A percentile compares a stretch with the other conserved stretches of the same genome.
These are phyloP conservation scores for Populus nigra DNA, from an alignment of 345 rosid species.

Conservation along the genomic window DNA sequence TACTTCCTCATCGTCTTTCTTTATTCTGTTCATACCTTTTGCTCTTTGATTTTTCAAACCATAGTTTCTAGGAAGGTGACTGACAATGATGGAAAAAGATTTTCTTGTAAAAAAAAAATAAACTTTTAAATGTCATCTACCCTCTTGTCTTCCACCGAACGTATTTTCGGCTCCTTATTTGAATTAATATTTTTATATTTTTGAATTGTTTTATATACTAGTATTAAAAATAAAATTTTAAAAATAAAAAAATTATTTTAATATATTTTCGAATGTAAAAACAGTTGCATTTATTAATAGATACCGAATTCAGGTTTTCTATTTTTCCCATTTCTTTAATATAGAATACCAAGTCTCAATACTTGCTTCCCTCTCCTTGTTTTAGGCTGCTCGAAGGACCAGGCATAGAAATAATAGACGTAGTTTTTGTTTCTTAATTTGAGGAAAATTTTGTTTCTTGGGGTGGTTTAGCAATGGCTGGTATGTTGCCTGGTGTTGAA, in stretches of 20 bases:
- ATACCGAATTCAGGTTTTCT: background rate
- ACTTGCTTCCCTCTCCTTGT: background rate
- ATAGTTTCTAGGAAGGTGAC: too few relatives aligned
- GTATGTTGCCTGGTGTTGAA: slow-evolving; percentile 87
- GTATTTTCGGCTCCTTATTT: background rate
- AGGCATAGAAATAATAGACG: background rate
- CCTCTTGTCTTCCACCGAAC: slow-evolving; percentile 14
- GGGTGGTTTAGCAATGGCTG: slow-evolving; percentile 48
- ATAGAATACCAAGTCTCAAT: background rate
- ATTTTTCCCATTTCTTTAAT: background rate
- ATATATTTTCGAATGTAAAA: too few relatives aligned
- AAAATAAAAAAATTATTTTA: too few relatives aligned
- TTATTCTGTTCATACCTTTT: background rate
- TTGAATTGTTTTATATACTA: too few relatives aligned
- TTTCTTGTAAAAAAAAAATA: background rate
- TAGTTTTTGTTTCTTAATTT: background rate
- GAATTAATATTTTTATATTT: too few relatives aligned
- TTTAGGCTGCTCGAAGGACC: background rate
- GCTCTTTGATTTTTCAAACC: too few relatives aligned
- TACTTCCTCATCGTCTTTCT: background rate
- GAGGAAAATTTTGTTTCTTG: background rate
- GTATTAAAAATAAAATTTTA: too few relatives aligned
- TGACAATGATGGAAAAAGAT: too few relatives aligned
- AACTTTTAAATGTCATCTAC: background rate
- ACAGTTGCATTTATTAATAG: too few relatives aligned